Evolutionary conservation across 1,284 basidiomycete genomes (phyloP).

Genomic region (Apiotrichum siamense): DNA sequence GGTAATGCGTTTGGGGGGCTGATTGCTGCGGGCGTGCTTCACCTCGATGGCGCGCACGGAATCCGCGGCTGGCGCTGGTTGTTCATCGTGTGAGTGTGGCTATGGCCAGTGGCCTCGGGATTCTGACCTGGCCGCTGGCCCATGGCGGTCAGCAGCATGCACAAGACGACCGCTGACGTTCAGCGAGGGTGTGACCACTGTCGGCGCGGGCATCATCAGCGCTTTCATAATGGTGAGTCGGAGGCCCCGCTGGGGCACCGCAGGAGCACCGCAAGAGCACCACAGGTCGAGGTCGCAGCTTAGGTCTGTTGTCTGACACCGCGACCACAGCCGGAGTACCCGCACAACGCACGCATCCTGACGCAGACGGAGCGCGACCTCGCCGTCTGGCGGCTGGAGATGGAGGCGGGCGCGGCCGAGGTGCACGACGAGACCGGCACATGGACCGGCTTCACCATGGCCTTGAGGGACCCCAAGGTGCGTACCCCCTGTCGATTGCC

Average conservation of each 20-base stretch:
- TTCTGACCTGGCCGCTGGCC: too few species aligned
- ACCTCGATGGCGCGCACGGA: slow-evolving; percentile 1
- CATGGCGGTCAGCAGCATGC: slow-evolving; percentile 9
- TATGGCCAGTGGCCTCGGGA: too few species aligned
- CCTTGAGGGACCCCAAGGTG: slow-evolving; percentile 19
- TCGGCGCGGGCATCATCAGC: slow-evolving; percentile 14
- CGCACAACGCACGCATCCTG: slow-evolving; percentile 27
- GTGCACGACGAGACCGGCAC: slow-evolving; percentile 14
- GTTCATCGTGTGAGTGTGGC: slow-evolving; percentile 4
- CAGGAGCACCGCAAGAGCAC: neutral
- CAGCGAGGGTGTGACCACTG: neutral
- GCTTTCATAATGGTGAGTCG: slow-evolving; percentile 21
- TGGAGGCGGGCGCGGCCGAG: slow-evolving; percentile 21
- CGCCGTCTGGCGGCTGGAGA: slow-evolving; percentile 25
- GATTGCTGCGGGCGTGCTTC: neutral
- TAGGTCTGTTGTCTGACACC: slow-evolving; percentile 7
- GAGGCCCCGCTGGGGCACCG: slow-evolving; percentile 10
- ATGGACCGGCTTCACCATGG: slow-evolving; percentile 16
- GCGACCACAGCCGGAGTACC: slow-evolving; percentile 22
- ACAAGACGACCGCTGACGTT: slow-evolving; percentile 12
- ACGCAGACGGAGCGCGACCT: slow-evolving; percentile 24
- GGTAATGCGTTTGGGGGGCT: slow-evolving; percentile 7
- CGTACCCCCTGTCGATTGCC: neutral
- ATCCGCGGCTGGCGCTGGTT: slow-evolving; percentile 5
- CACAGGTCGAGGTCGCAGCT: neutral